Evolutionary conservation across 495 filamentous ascomycete species (phyloP), one percentile per base, ranked within the genome.

Genomic region (Penicillium dipodomyicola): DNA sequence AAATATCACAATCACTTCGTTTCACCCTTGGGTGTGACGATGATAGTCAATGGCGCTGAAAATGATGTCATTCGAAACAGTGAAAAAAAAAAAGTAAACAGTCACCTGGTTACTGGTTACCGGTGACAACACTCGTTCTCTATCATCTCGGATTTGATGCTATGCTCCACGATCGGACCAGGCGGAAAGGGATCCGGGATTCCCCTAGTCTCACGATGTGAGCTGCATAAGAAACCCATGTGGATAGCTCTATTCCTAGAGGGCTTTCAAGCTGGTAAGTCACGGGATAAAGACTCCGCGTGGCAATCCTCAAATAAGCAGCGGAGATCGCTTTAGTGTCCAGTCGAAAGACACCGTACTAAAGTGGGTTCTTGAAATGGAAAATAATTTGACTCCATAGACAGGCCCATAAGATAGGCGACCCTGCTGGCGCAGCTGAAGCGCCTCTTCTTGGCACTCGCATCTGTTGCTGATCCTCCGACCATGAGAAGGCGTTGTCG

Each of bases 91-190:
- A 15, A 22, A 7, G 19, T 49, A 49, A 49, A 49, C 30, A 32
- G 23, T n/a, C 27, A 29, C 7, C 27, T 32, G 23, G 23, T 25
- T 25, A 43, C 27, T 32, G 23, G 23, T 25, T 25, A 43, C 19
- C n/a, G 35, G 22, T 29, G 35, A 51, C 37, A n/a, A 22, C 19
- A 4, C 17, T 37, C 11, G 7, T 37, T 39, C 22, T 47, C 52
- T 46, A 54, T 45, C 51, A 53, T 40, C 14, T 2, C 19, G 39
- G 23, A 41, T 30, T 17, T 39, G 32, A 45, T 37, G 30, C 30
- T 46, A 35, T 37, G 30, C 52, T 46, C 52, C 52, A 54, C 43
- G 41, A 46, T 54, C 52, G 42, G 52, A 47, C 32, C 41, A 52
- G 14, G 32, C 52, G 52, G 52, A 54, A 54, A 47, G 23, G 52